Conservation (phyloP, 805 yeast genomes). For the Candida coquimbonensis region DNA sequence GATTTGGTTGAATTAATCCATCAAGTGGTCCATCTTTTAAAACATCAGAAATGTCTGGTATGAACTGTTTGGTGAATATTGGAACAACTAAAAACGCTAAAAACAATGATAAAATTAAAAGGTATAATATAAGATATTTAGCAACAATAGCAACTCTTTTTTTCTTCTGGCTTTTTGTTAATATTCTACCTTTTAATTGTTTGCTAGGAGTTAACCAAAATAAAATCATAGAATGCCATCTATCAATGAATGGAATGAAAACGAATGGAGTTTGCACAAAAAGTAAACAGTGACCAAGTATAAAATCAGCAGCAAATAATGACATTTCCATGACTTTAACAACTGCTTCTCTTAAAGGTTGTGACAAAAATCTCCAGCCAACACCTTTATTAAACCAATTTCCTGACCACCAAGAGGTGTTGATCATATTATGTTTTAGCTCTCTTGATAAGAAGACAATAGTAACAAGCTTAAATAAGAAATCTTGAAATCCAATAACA, state of each 20-base stretch:
- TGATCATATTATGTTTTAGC: constrained; percentile 49
- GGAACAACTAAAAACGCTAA: constrained; percentile 42
- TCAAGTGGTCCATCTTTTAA: constrained; percentile 20
- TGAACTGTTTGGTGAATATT: constrained; percentile 27
- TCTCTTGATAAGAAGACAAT: constrained; percentile 54
- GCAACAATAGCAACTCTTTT: constrained; percentile 34
- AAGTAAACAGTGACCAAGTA: constrained; percentile 51
- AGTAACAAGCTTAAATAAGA: constrained; percentile 47
- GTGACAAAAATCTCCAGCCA: constrained; percentile 54
- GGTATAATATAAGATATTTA: constrained; percentile 41
- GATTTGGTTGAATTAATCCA: constrained; percentile 53
- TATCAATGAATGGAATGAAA: constrained; percentile 56
- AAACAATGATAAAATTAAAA: constrained; percentile 33
- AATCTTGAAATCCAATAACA: constrained; percentile 46
- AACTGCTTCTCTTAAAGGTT: constrained; percentile 56
- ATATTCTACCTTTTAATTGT: constrained; percentile 30
- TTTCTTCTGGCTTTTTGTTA: constrained; percentile 31
- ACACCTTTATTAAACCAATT: constrained; percentile 58
- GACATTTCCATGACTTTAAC: constrained; percentile 63
- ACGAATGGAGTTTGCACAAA: constrained; percentile 55
- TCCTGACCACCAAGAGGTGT: constrained; percentile 77
- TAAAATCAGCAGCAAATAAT: constrained; percentile 59
- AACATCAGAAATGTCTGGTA: constrained; percentile 21
- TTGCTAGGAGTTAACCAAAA: constrained; percentile 59
- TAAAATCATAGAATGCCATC: constrained; percentile 58